These are phyloP conservation scores for Diutina catenulata DNA, from an alignment of 1,139 yeast genomes.

Conservation along the genomic window DNA sequence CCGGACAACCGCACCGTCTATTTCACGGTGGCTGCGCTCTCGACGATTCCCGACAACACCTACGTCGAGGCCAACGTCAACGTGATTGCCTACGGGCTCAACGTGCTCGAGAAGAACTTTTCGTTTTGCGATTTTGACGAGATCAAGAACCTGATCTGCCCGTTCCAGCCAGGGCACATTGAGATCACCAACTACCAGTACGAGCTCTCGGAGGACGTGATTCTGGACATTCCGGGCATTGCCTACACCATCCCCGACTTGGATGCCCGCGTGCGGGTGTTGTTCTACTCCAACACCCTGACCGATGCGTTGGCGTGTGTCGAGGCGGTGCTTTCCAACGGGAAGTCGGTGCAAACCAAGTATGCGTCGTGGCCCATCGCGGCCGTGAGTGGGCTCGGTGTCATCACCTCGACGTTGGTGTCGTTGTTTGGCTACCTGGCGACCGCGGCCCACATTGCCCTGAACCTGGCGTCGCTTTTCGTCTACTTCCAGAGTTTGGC, in stretches of 20 bases:
- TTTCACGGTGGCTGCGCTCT: constrained; percentile 66
- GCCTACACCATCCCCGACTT: constrained; percentile 89
- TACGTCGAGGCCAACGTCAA: constrained; percentile 59
- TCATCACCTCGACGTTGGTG: constrained; percentile 74
- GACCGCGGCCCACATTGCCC: constrained; percentile 95
- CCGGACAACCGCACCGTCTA: constrained; percentile 53
- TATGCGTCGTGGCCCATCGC: constrained; percentile 98
- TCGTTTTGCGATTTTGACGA: constrained; percentile 49
- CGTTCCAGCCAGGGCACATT: constrained; percentile 77
- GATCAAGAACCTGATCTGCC: constrained; percentile 54
- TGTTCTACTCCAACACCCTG: constrained; percentile 36
- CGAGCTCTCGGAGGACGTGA: constrained; percentile 27
- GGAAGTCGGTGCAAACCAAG: constrained; percentile 87
- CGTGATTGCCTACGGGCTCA: constrained; percentile 75
- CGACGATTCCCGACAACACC: constrained; percentile 51
- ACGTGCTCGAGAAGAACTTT: constrained; percentile 41
- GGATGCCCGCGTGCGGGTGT: constrained; percentile 79
- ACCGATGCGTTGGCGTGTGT: constrained; percentile 70
- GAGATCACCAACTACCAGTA: constrained; percentile 34
- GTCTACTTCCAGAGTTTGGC: constrained; percentile 92
- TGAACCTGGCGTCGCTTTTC: constrained; percentile 86
- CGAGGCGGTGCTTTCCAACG: constrained; percentile 76
- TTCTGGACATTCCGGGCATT: constrained; percentile 56
- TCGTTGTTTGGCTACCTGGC: constrained; percentile 82
- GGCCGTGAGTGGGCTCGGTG: constrained; percentile 78